Percentiles rank a stretch among this genome's conserved stretches.
Evolutionary conservation across 2,329 filamentous ascomycete genomes (phyloP).

Genomic region (Colletotrichum aenigma): DNA sequence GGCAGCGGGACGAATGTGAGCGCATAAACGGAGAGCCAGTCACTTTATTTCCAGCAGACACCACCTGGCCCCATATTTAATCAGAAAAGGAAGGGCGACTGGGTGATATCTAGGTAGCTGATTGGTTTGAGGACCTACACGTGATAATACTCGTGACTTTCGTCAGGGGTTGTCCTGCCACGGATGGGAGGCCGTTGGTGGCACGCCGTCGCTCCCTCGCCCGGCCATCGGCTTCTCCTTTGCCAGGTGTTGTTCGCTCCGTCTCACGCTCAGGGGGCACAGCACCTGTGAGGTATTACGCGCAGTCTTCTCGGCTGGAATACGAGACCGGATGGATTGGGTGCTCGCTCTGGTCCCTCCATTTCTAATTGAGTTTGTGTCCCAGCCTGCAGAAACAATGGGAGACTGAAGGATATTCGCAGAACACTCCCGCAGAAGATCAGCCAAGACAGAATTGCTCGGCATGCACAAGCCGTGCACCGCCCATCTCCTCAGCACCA

Average conservation of each 20-base stretch:
- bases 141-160: background rate
- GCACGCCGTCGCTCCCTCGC: background rate
- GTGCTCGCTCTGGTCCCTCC: background rate
- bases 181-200: background rate
- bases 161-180: constrained; percentile 6
- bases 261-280: background rate
- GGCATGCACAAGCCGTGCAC: background rate
- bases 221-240: background rate
- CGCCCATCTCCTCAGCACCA: background rate
- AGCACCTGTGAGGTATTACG: background rate
- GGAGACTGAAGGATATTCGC: background rate
- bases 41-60: background rate
- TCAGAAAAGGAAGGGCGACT: background rate
- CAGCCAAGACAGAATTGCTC: background rate
- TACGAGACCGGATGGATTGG: background rate
- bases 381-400: background rate
- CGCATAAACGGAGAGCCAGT: background rate
- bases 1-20: background rate
- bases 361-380: background rate
- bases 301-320: background rate
- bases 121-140: background rate
- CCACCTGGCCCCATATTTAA: constrained; percentile 7
- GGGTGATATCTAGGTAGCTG: rapidly evolving
- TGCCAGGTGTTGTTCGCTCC: background rate
- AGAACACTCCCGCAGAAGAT: background rate